Base-by-base conservation (phyloP, 257 asterid genomes). In the Scutellaria galericulata region DNA sequence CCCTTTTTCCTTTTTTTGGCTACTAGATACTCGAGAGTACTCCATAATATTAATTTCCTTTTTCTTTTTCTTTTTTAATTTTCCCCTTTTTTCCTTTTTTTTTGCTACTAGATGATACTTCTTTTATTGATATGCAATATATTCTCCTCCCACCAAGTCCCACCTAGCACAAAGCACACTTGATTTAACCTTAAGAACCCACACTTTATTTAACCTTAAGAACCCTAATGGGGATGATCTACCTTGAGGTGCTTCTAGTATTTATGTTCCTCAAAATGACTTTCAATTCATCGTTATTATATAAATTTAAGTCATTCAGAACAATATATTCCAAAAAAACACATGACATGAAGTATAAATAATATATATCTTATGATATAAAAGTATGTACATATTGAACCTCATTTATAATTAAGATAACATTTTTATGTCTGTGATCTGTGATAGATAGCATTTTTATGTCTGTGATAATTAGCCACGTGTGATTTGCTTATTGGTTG, bases 101-200 rank as follows among this genome's bases (percentile, higher is more conserved):
- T 77, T 76, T 78, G 87, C 60, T 75, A 75, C 64, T 57, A 35
- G 67, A 55, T 63, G 68, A 61, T 75, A 79, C 78, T 75, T 57
- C 68, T 71, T 62, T 45, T 27, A 41, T 66, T 74, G 83, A 77
- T 48, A 75, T 73, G 66, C 64, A 71, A 67, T 74, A 66, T 77
- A 83, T 81, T 80, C 87, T 66, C 77, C 76, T 62, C 67, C 83
- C 77, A 79, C 75, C 83, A 76, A 63, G 27, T 78, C 76, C 68
- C 72, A 65, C 67, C 67, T 56, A 73, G 20, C 68, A 55, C 48
- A 44, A 68, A 50, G 46, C 62, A 45, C 54, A 15, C 27, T 20
- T 60, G 31, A 48, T 61, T 59, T 31, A 70, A 58, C 64, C 44
- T 37, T 57, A 31, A 22, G 2, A 7, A 55, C 61, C 7, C 52